A percentile compares a stretch with the other conserved stretches of the same genome.
Evolutionary conservation across 495 filamentous ascomycete genomes (phyloP).

Genomic region (Jackrogersella multiformis): DNA sequence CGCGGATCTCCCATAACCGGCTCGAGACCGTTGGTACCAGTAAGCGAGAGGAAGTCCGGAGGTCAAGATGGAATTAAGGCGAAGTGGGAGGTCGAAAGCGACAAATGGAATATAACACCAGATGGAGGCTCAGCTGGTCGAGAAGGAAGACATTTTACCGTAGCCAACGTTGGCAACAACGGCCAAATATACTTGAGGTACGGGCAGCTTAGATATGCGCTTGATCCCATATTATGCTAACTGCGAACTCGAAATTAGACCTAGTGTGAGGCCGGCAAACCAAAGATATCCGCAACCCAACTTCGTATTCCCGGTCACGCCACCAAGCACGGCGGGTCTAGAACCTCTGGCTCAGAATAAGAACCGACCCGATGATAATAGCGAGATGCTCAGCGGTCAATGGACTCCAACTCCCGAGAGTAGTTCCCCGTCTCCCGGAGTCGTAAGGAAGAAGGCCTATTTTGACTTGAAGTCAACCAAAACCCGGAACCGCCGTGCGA

Average conservation of each 20-base stretch:
- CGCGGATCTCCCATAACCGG: constrained; percentile 42
- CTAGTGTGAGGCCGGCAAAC: constrained; percentile 64
- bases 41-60: constrained; percentile 52
- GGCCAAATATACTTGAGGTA: constrained; percentile 96
- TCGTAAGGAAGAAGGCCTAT: constrained; percentile 44
- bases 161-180: constrained; percentile 93
- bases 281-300: constrained; percentile 67
- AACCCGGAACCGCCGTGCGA: constrained; percentile 55
- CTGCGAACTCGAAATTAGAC: constrained; percentile 53
- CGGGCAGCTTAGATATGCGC: constrained; percentile 39
- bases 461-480: constrained; percentile 36
- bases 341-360: constrained; percentile 54
- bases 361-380: constrained; percentile 48
- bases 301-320: constrained; percentile 67
- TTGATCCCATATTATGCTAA: constrained; percentile 22
- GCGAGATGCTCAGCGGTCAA: constrained; percentile 51
- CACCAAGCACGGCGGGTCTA: constrained; percentile 64
- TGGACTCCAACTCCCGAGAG: constrained; percentile 52
- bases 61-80: constrained; percentile 49
- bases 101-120: constrained; percentile 59
- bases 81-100: constrained; percentile 46
- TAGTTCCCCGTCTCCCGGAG: constrained; percentile 45
- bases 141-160: constrained; percentile 84
- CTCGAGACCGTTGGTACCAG: constrained; percentile 54
- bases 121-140: constrained; percentile 62